These are phyloP conservation scores for Amylocystis lapponica DNA, from an alignment of 768 basidiomycete genomes.

Conservation along the genomic window DNA sequence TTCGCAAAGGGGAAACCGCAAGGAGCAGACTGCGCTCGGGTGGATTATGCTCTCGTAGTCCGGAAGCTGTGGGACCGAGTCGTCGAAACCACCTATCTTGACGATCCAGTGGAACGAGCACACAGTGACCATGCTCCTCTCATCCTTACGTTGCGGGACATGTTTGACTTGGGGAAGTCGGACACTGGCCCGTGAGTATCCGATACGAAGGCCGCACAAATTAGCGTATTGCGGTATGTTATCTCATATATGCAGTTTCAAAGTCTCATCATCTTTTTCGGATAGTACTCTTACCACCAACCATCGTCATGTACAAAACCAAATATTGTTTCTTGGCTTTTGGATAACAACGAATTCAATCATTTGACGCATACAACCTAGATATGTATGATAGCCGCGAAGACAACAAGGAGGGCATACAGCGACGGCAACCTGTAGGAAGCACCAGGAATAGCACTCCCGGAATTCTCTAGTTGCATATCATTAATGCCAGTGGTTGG, in stretches of 20 bases:
- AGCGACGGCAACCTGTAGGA: neutral
- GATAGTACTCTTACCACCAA: too few relatives aligned
- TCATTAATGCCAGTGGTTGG: neutral
- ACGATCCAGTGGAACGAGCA: conserved; percentile 17
- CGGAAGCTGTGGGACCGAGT: conserved; percentile 9
- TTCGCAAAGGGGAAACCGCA: conserved; percentile 22
- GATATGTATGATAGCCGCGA: too few relatives aligned
- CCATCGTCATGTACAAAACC: too few relatives aligned
- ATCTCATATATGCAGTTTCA: too few relatives aligned
- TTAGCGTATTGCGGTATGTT: too few relatives aligned
- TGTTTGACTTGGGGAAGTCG: conserved; percentile 1
- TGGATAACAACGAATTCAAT: too few relatives aligned
- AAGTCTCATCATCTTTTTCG: too few relatives aligned
- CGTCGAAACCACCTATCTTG: conserved; percentile 15
- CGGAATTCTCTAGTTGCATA: conserved; percentile 8
- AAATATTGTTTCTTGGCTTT: too few relatives aligned
- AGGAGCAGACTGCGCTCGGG: conserved; percentile 18
- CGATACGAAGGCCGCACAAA: too few relatives aligned
- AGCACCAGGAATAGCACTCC: neutral
- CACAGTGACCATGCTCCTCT: conserved; percentile 22
- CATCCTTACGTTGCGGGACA: conserved; percentile 13
- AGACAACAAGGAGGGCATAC: conserved; percentile 1
- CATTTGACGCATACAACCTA: too few relatives aligned
- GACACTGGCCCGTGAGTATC: too few relatives aligned
- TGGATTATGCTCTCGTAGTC: conserved; percentile 22